Evolutionary conservation across 2,329 filamentous ascomycete species (phyloP), one percentile per base, ranked within the genome.

Genomic region (Aureobasidium subglaciale): DNA sequence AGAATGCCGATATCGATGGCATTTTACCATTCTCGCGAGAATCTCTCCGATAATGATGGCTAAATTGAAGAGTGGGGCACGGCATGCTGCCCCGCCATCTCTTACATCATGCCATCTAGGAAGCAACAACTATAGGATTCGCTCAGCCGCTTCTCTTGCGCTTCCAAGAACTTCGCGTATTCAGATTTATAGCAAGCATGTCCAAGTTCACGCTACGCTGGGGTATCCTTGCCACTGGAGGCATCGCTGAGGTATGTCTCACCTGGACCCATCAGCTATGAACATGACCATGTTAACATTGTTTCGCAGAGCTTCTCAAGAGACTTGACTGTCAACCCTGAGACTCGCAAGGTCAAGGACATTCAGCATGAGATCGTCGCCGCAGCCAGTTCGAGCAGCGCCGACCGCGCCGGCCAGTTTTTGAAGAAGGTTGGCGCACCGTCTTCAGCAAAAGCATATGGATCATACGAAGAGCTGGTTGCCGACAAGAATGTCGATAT

Each of bases 381-480:
- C 20, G 90, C 87, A 5, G 87, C 89, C 20, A 93, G 89, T 1
- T 93, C 89, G 4, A 83, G 81, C 37, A 89, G 87, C 43, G 77
- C 80, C 60, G 76, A 81, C 41, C 82, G 85, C 52, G 90, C 90
- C 1, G 76, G 80, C 58, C 75, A 83, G 48, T 95, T 95, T 73
- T 79, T 95, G 67, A 75, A 82, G 59, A 82, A 85, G 59, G 80
- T 86, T 34, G 80, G 84, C 57, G 83, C 86, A n/a, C 84, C 87
- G 3, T 73, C 79, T 16, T 77, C 82, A 7, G 85, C 86, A 56
- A 82, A 82, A 63, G 79, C 85, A 9, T 95, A 95, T 67, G 88
- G 86, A 58, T 88, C 85, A 10, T 96, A 96, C 71, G 79, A 84
- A 59, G 87, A 90, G 68, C 80, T 96, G 25, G 89, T 92, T 24